phyloP scores from a whole-genome alignment of 1,284 basidiomycete genomes.

The Ustilago hordei region DNA sequence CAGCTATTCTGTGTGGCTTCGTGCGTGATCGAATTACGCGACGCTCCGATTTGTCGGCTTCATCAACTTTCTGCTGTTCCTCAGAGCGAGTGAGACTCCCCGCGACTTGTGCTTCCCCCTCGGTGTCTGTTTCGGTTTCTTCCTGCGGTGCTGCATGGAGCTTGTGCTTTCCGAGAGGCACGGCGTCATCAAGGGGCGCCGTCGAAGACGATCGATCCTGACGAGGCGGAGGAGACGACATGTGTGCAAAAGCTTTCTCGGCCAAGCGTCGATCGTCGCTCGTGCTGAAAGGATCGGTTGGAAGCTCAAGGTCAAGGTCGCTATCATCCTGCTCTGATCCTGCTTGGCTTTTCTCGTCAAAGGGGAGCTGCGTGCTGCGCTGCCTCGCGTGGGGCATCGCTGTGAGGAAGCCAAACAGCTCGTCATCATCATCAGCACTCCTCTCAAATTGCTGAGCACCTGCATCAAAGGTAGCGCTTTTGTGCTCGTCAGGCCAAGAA shows the following conservation, averaged over 20 bases:
- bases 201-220: conserved; percentile 2
- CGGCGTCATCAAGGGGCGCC: background rate
- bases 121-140: background rate
- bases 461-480: background rate
- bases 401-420: conserved; percentile 37
- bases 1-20: conserved; percentile 12
- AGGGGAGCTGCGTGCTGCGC: conserved; percentile 2
- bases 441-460: background rate
- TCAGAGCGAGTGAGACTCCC: background rate
- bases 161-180: background rate
- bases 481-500: conserved; percentile 22
- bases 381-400: conserved; percentile 22
- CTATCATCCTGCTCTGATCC: conserved; percentile 1
- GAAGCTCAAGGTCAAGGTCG: conserved; percentile 10
- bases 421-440: conserved; percentile 17
- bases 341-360: background rate
- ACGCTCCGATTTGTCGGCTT: background rate
- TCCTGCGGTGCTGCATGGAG: background rate
- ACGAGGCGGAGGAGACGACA: conserved; percentile 27
- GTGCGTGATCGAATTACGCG: conserved; percentile 12
- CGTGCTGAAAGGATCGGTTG: conserved; percentile 14
- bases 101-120: background rate
- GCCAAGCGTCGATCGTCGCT: conserved; percentile 41
- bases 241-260: conserved; percentile 28
- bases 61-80: background rate